Evolutionary conservation across 2,329 filamentous ascomycete genomes (phyloP).

Genomic region (Fusarium scirpi): DNA sequence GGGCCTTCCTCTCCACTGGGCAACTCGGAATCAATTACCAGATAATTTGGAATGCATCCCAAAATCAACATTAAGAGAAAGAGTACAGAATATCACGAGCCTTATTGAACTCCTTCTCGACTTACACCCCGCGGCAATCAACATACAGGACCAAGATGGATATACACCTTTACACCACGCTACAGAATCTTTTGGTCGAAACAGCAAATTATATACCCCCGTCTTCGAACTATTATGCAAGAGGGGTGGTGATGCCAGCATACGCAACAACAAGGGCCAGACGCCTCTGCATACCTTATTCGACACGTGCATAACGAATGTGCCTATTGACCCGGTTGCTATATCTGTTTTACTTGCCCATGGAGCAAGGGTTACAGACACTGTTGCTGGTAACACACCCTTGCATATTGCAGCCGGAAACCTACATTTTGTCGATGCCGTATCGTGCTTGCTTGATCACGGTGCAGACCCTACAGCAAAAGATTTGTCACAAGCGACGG

Average conservation of each 20-base stretch:
- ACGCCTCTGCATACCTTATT: not conserved
- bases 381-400: not conserved
- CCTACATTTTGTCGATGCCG: not conserved
- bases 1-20: conserved; percentile 3
- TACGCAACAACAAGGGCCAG: not conserved
- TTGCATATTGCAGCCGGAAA: not conserved
- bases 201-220: not conserved
- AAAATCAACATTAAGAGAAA: not conserved
- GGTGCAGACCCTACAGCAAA: not conserved
- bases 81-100: not conserved
- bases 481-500: not conserved
- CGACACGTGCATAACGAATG: not conserved
- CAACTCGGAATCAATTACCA: not conserved
- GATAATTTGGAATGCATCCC: not conserved
- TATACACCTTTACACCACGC: not conserved
- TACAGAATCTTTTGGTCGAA: not conserved
- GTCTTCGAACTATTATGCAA: not conserved
- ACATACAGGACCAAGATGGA: not conserved
- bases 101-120: not conserved
- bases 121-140: not conserved
- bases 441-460: not conserved
- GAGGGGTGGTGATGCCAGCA: not conserved
- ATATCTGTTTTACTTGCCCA: not conserved
- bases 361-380: not conserved
- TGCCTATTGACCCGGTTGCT: not conserved